Conservation (phyloP, 2,329 filamentous ascomycete genomes). For the Nemania serpens region DNA sequence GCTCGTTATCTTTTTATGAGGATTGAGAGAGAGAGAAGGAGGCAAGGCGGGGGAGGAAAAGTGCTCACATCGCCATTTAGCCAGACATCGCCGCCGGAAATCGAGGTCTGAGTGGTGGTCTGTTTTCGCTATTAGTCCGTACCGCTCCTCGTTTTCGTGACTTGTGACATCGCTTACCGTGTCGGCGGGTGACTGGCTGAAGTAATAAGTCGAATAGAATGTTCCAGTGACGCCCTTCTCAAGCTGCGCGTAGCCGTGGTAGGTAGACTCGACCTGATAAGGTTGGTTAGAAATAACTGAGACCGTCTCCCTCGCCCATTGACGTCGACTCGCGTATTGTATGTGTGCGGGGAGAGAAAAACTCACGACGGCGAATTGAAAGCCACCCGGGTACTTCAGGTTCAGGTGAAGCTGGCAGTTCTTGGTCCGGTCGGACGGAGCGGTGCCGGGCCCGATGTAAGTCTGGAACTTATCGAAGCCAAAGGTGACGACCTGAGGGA, state of each 20-base stretch:
- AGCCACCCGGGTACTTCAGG: conserved; percentile 53
- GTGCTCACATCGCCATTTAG: conserved; percentile 39
- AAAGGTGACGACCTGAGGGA: conserved; percentile 49
- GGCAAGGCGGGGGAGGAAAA: neutral
- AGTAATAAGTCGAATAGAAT: conserved; percentile 54
- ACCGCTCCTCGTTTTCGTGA: neutral
- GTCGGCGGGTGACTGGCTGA: conserved; percentile 50
- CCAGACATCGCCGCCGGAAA: conserved; percentile 50
- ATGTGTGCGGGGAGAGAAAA: neutral
- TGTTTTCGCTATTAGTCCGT: conserved; percentile 22
- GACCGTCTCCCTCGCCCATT: neutral
- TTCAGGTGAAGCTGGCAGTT: conserved; percentile 54
- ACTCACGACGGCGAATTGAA: conserved; percentile 49
- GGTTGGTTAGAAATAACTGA: neutral
- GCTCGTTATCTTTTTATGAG: neutral
- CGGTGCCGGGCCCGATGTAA: conserved; percentile 51
- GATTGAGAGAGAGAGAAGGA: neutral
- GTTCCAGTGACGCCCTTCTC: conserved; percentile 50
- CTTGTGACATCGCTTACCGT: conserved; percentile 37
- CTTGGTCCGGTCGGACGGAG: conserved; percentile 46
- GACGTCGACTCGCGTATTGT: neutral
- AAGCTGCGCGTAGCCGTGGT: conserved; percentile 55
- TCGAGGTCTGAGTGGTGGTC: conserved; percentile 51
- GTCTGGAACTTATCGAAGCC: conserved; percentile 54
- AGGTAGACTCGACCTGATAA: conserved; percentile 48